Base-by-base conservation (phyloP, 2,329 filamentous ascomycete species). In the Plenodomus tracheiphilus region DNA sequence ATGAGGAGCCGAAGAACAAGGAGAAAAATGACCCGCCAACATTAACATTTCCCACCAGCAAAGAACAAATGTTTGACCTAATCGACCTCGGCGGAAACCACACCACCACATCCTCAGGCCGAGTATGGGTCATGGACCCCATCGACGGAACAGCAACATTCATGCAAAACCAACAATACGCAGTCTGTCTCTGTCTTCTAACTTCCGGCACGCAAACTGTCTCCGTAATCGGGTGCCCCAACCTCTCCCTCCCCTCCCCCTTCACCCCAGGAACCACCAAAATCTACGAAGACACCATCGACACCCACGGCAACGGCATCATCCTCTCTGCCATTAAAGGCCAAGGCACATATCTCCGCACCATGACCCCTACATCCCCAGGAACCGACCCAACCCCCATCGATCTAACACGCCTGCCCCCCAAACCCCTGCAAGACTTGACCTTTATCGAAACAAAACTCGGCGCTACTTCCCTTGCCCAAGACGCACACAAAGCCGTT, bases 141-240 rank as follows among this genome's bases (percentile, higher is more conserved):
- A 80, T 87, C 7, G 84, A 87, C 56, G 84, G 84, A 22, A 87
- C 84, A 1, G 80, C 79, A 15, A 81, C 83, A 0, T 87, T 85
- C 49, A 79, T 87, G 55, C 71, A 72, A 34, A 81, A 81, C 2
- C 77, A 83, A 66, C 84, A 87, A 68, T 87, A 86, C 45, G 84
- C 80, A 2, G 81, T 87, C 3, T 82, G 81, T 51, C 70, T 86
- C 17, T 79, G 81, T 2, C 69, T 87, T 53, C 68, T 86, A 2
- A 78, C 83, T 49, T 74, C 85, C 44, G 84, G 84, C 3, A 60
- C 69, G 39, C 81, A 87, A 64, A 73, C 79, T 42, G 64, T 87
- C 18, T 83, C 79, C n/a, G 80, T 85, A 2, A 70, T 85, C 36
- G 84, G 80, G 8, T 85, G 81, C 64, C 84, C 85, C 9, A 86